These are phyloP conservation scores for Orbilia ellipsospora DNA, from an alignment of 2,329 filamentous ascomycete genomes.

Conservation along the genomic window DNA sequence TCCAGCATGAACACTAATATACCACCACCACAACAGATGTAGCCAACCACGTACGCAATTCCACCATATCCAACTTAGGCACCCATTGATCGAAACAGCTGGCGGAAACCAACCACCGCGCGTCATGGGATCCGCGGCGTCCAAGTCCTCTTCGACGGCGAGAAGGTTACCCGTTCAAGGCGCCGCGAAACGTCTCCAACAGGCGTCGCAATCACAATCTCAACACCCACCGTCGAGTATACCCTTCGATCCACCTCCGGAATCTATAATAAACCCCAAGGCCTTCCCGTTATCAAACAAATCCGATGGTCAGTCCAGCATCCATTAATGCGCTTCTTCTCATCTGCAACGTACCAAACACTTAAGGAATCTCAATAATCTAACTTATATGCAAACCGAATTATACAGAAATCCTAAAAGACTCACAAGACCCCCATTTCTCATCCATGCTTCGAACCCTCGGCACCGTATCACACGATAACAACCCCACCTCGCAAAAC, in stretches of 20 bases:
- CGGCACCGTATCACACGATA: conserved; percentile 50
- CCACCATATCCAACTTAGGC: neutral
- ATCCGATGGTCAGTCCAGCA: conserved; percentile 29
- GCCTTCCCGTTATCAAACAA: conserved; percentile 25
- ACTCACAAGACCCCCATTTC: conserved; percentile 53
- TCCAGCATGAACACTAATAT: conserved; percentile 9
- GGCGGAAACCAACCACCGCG: neutral
- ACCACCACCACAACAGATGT: conserved; percentile 13
- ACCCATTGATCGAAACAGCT: neutral
- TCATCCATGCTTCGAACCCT: conserved; percentile 53
- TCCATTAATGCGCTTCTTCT: neutral
- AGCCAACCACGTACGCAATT: neutral
- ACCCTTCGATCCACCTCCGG: conserved; percentile 3
- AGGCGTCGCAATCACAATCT: conserved; percentile 5
- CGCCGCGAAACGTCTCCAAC: conserved; percentile 38
- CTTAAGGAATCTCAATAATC: too few species aligned
- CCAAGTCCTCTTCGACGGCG: conserved; percentile 31
- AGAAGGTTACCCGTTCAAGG: conserved; percentile 31
- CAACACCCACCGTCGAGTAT: neutral
- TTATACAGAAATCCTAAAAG: conserved; percentile 37
- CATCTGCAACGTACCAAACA: neutral
- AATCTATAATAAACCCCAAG: conserved; percentile 14
- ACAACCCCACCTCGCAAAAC: conserved; percentile 17
- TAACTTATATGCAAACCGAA: too few species aligned
- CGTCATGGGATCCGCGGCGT: conserved; percentile 41